Evolutionary conservation across 2,329 filamentous ascomycete species (phyloP).

Genomic region (Diaporthe caulivora): DNA sequence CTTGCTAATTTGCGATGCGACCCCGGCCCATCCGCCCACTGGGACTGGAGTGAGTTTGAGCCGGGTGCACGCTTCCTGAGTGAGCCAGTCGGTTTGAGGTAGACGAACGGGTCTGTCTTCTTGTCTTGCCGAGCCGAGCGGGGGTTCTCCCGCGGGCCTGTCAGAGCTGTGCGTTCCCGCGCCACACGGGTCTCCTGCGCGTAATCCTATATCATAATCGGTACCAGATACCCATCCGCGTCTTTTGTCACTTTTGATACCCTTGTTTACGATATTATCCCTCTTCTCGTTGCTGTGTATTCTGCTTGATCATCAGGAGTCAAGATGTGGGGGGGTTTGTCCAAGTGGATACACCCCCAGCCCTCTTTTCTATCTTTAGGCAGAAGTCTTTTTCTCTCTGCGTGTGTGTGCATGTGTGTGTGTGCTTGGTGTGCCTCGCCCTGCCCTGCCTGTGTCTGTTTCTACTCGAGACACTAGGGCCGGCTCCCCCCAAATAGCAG

Average conservation of each 20-base stretch:
- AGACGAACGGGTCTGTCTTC: not conserved
- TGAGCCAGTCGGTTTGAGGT: constrained; percentile 2
- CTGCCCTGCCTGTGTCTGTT: not conserved
- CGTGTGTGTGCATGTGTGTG: no score
- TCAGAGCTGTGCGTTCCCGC: constrained; percentile 18
- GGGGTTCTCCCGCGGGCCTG: constrained; percentile 10
- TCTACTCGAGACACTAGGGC: constrained; percentile 30
- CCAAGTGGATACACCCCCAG: constrained; percentile 12
- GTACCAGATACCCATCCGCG: not conserved
- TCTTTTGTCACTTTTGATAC: not conserved
- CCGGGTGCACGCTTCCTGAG: not conserved
- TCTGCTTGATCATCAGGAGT: constrained; percentile 15
- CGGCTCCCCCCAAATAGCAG: not conserved
- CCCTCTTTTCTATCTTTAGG: constrained; percentile 28
- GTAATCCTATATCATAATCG: not conserved
- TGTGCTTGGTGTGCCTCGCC: not conserved
- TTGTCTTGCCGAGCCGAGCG: constrained; percentile 16
- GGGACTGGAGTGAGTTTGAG: no score
- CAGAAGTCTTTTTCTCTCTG: constrained; percentile 2
- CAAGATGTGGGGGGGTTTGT: not conserved
- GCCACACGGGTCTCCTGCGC: not conserved
- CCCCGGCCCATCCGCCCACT: no score
- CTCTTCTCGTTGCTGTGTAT: not conserved
- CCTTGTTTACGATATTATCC: not conserved
- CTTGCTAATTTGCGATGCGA: not conserved